A percentile compares a stretch with the other conserved stretches of the same genome.
phyloP scores from a whole-genome alignment of 495 filamentous ascomycete genomes.

The Podospora pseudoanserina region DNA sequence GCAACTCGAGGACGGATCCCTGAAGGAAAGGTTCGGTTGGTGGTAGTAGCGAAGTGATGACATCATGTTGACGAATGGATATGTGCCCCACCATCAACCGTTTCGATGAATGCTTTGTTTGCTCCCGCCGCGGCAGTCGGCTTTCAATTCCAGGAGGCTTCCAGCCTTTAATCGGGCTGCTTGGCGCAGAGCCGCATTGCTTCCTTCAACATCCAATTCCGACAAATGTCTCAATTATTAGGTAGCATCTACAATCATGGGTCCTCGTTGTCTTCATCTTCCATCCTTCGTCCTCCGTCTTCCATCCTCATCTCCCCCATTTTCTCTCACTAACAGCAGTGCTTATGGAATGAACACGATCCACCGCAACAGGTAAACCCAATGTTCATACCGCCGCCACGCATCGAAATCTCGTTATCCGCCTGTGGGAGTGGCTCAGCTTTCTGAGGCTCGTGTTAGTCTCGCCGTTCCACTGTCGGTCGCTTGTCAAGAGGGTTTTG shows the following conservation, averaged over 20 bases:
- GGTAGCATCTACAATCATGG: too few relatives aligned
- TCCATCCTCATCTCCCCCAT: not conserved
- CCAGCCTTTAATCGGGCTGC: too few relatives aligned
- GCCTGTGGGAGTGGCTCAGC: slow-evolving; percentile 12
- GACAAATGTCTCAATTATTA: too few relatives aligned
- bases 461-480: not conserved
- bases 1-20: not conserved
- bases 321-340: slow-evolving; percentile 12
- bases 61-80: not conserved
- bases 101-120: too few relatives aligned
- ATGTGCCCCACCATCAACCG: not conserved
- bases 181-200: too few relatives aligned
- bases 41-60: not conserved
- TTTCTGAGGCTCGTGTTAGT: slow-evolving; percentile 8
- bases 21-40: not conserved
- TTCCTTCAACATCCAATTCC: too few relatives aligned
- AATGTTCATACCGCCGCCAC: slow-evolving; percentile 20
- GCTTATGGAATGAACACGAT: slow-evolving; percentile 16
- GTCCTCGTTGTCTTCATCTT: too few relatives aligned
- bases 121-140: too few relatives aligned
- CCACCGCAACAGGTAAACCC: slow-evolving; percentile 25
- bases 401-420: slow-evolving; percentile 16
- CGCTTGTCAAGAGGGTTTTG: not conserved
- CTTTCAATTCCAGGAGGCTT: not conserved
- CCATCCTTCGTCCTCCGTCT: not conserved